Base-by-base conservation (phyloP, 331 rosid genomes). In the Acacia concinna region DNA sequence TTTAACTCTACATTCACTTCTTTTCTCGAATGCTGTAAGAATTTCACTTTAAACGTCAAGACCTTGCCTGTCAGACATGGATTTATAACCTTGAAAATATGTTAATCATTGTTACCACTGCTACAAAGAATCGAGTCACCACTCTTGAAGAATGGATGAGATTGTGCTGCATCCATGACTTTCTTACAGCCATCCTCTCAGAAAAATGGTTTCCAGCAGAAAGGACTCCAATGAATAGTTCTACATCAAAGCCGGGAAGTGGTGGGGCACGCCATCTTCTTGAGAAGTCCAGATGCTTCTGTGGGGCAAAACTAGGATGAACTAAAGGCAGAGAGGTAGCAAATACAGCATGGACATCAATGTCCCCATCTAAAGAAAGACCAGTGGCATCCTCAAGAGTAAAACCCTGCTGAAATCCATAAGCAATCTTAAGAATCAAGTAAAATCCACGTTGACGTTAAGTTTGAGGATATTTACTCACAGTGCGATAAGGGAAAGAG, bases 151-250 rank as follows among this genome's bases (percentile, higher is more conserved):
- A 93, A 71, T 76, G 83, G 76, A 95, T 83, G 64, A 90, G 90
- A 51, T 32, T 83, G 84, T 95, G 94, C 83, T 89, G 97, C 98
- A 92, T 93, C 99, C 99, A 95, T 54, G 99, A 92, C 89, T 87
- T 95, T 88, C 98, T 90, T 3, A 82, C 88, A 15, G 99, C 98
- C 99, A 95, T 95, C 76, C 99, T 84, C 89, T 95, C 99, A 0
- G 96, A 90, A 65, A 95, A 95, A 90, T 95, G 99, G 86, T 93
- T 95, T 76, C 99, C 99, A 66, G 99, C 97, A 31, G 99, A 95
- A 68, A 95, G 97, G 71, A 95, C 86, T 63, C 99, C 99, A 7
- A 95, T 73, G 78, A 95, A 90, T 79, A 95, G 82, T 56, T 90
- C 93, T 30, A 89, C 90, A 2, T 83, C 86, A 14, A 76, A 82